A percentile compares a stretch with the other conserved stretches of the same genome.
Evolutionary conservation across 129 eudicot species (phyloP).

Genomic region (Centaurea solstitialis): DNA sequence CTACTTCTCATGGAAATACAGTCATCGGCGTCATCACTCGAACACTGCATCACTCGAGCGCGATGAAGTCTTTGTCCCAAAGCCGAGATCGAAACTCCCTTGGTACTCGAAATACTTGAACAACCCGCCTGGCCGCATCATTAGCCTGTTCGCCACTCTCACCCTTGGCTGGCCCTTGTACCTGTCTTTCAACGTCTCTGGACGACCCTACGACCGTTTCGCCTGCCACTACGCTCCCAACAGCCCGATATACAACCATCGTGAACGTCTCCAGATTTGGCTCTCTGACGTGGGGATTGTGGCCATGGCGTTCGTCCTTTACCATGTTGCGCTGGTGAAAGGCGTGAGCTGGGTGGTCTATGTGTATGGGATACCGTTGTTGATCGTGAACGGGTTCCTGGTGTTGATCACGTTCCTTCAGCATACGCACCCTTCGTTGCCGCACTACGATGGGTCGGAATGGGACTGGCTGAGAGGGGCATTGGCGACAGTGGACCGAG

Average conservation of each 20-base stretch:
- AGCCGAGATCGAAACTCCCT: constrained; percentile 25
- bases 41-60: constrained; percentile 46
- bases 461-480: constrained; percentile 72
- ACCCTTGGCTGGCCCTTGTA: constrained; percentile 52
- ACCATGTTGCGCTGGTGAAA: constrained; percentile 10
- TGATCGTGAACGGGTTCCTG: constrained; percentile 47
- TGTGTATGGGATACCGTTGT: constrained; percentile 29
- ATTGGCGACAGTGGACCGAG: constrained; percentile 55
- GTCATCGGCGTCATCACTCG: constrained; percentile 55
- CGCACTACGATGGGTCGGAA: constrained; percentile 41
- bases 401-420: constrained; percentile 53
- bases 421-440: constrained; percentile 50
- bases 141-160: constrained; percentile 16
- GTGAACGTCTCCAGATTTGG: constrained; percentile 32
- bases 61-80: constrained; percentile 49
- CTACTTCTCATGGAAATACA: constrained; percentile 51
- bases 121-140: constrained; percentile 39
- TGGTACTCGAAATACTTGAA: constrained; percentile 41
- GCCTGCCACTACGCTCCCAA: constrained; percentile 53
- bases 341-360: constrained; percentile 37
- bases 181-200: constrained; percentile 37
- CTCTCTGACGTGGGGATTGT: constrained; percentile 44
- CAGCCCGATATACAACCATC: constrained; percentile 43
- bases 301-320: constrained; percentile 18
- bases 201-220: constrained; percentile 52